These are phyloP conservation scores for Coix lacrymajobi DNA, from an alignment of 176 grass and related monocot genomes.

Conservation along the genomic window DNA sequence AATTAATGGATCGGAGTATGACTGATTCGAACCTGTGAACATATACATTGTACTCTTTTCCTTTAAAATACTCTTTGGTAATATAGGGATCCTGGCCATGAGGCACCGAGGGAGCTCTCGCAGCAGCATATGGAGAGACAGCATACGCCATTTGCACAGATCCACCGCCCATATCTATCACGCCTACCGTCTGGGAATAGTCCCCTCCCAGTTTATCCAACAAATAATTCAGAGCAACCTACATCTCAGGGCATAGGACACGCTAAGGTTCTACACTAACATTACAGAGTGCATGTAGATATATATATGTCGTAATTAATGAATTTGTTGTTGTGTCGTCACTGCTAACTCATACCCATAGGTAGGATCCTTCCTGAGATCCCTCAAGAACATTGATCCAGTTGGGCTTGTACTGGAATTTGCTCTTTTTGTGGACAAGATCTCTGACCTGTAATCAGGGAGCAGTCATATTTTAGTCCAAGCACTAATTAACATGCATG, in stretches of 20 bases:
- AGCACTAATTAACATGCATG: not conserved
- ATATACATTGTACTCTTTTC: constrained; percentile 43
- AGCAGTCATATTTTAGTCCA: no score
- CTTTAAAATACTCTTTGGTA: constrained; percentile 29
- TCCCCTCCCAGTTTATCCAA: constrained; percentile 29
- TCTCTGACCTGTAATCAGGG: constrained; percentile 20
- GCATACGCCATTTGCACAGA: constrained; percentile 54
- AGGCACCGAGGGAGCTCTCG: constrained; percentile 18
- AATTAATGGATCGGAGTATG: not conserved
- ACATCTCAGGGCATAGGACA: not conserved
- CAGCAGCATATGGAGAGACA: constrained; percentile 27
- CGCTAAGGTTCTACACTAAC: not conserved
- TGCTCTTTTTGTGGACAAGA: constrained; percentile 29
- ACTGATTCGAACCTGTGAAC: constrained; percentile 36
- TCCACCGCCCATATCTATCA: constrained; percentile 45
- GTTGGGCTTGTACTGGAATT: constrained; percentile 21
- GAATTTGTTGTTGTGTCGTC: not conserved
- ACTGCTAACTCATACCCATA: constrained; percentile 23
- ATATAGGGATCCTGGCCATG: constrained; percentile 29
- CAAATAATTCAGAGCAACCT: constrained; percentile 59
- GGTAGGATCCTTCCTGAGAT: constrained; percentile 38
- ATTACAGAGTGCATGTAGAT: not conserved
- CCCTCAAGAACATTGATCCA: constrained; percentile 28
- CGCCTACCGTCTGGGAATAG: constrained; percentile 38
- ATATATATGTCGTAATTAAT: not conserved